Conservation (phyloP, 352 stramenopile species). For the Globisporangium camurandrum region DNA sequence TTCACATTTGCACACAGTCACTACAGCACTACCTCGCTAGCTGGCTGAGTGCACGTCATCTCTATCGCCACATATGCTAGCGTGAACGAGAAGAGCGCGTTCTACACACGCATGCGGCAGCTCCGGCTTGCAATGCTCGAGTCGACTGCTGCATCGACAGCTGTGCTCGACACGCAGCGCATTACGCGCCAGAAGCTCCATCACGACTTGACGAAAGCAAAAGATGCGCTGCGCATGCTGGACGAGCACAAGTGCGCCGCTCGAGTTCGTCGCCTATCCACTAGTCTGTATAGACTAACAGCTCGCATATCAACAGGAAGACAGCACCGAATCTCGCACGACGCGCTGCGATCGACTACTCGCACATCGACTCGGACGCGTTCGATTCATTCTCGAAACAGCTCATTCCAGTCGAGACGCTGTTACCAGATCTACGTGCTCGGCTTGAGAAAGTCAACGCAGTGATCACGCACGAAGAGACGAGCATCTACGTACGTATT, state of each 20-base stretch:
- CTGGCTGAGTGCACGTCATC: not conserved
- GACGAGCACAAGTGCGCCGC: slow-evolving; percentile 27
- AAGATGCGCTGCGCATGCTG: slow-evolving; percentile 32
- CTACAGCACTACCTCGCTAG: too few relatives aligned
- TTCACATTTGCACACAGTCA: not conserved
- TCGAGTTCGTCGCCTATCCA: not conserved
- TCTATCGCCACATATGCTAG: slow-evolving; percentile 9
- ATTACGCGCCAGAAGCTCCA: slow-evolving; percentile 39
- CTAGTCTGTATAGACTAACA: not conserved
- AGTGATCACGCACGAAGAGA: slow-evolving; percentile 35
- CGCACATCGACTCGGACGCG: slow-evolving; percentile 47
- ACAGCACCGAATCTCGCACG: not conserved
- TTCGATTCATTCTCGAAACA: slow-evolving; percentile 68
- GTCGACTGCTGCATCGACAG: slow-evolving; percentile 15
- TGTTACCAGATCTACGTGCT: slow-evolving; percentile 35
- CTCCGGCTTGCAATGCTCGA: slow-evolving; percentile 43
- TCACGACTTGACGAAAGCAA: slow-evolving; percentile 31
- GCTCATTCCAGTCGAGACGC: slow-evolving; percentile 35
- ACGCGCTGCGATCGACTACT: slow-evolving; percentile 15
- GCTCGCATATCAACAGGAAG: slow-evolving; percentile 2
- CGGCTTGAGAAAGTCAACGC: slow-evolving; percentile 30
- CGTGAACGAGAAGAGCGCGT: slow-evolving; percentile 27
- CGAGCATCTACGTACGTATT: slow-evolving; percentile 46
- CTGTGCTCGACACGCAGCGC: slow-evolving; percentile 30
- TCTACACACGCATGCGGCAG: slow-evolving; percentile 55